Conservation (phyloP, 352 stramenopile genomes). For the Bremia lactucae region DNA sequence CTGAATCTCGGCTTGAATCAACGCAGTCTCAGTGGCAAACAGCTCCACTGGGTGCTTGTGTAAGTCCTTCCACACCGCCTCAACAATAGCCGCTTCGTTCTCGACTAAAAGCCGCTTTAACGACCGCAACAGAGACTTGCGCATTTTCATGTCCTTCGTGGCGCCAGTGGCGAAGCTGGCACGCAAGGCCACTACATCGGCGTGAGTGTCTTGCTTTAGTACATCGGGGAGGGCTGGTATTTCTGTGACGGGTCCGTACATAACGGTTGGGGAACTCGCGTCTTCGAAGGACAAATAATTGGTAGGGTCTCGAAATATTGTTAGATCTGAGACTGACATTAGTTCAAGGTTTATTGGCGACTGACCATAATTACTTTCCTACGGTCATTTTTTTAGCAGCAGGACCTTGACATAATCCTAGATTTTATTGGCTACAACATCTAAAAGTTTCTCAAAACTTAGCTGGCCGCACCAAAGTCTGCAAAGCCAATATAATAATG, state of each 20-base stretch:
- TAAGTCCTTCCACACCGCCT: constrained; percentile 54
- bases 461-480: no score
- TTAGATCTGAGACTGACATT: constrained; percentile 6
- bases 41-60: constrained; percentile 65
- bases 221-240: constrained; percentile 31
- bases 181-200: constrained; percentile 39
- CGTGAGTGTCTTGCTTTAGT: constrained; percentile 35
- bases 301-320: background rate
- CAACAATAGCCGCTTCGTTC: constrained; percentile 30
- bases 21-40: constrained; percentile 36
- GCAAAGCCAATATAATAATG: no score
- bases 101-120: constrained; percentile 44
- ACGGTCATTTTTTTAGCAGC: no score
- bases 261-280: background rate
- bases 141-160: constrained; percentile 30
- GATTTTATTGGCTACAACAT: no score
- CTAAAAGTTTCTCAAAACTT: no score
- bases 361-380: no score
- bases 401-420: no score
- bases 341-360: constrained; percentile 1
- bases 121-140: constrained; percentile 34
- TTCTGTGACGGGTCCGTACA: constrained; percentile 4
- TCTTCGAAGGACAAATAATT: constrained; percentile 6
- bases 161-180: constrained; percentile 34
- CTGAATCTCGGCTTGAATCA: constrained; percentile 59